Evolutionary conservation across 164 flowering plant genomes (phyloP).

Genomic region (Malania oleifera): DNA sequence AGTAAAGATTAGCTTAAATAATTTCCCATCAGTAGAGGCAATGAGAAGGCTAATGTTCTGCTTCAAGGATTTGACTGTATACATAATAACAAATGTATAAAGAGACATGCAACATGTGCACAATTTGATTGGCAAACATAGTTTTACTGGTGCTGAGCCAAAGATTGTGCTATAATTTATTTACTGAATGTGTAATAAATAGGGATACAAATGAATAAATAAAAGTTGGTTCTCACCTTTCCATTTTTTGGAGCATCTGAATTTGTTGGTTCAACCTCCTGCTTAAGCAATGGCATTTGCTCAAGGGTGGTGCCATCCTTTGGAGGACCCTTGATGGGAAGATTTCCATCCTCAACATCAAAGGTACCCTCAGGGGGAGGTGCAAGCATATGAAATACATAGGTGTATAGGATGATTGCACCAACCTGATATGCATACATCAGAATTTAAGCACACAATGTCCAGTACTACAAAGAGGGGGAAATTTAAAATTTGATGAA

Average conservation of each 20-base stretch:
- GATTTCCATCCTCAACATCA: constrained; percentile 48
- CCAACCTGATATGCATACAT: constrained; percentile 62
- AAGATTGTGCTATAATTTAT: no score
- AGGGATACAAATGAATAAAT: background rate
- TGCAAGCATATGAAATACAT: constrained; percentile 87
- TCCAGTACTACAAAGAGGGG: background rate
- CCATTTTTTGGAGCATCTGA: constrained; percentile 27
- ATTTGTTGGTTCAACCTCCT: constrained; percentile 28
- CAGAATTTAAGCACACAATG: constrained; percentile 2
- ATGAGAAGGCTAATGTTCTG: no score
- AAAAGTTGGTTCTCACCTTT: constrained; percentile 40
- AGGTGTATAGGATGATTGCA: constrained; percentile 86
- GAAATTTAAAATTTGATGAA: background rate
- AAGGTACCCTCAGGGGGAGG: constrained; percentile 91
- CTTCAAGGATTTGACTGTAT: no score
- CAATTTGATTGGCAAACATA: no score
- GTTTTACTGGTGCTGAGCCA: no score
- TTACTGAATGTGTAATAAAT: no score
- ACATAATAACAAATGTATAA: no score
- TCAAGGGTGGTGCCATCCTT: constrained; percentile 41
- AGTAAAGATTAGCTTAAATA: no score
- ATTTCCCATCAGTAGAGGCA: no score
- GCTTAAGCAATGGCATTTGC: constrained; percentile 57
- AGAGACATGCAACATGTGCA: no score
- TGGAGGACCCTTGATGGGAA: constrained; percentile 45